phyloP scores from a whole-genome alignment of 192 early-diverging fungal species.

The Rhizophagus prolifer region DNA sequence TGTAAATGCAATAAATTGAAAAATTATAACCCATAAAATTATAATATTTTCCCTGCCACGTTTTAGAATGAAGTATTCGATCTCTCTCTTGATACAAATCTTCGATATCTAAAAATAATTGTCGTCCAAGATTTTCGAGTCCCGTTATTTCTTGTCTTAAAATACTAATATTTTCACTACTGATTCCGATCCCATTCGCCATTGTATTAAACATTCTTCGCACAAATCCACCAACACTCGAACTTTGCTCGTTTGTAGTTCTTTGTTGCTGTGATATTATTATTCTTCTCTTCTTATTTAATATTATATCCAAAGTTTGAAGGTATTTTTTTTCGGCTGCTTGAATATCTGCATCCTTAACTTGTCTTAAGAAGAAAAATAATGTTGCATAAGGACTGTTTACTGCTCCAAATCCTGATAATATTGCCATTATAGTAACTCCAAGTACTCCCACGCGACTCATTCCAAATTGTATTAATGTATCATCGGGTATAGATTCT shows the following conservation, averaged over 20 bases:
- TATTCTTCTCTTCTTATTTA: conserved; percentile 66
- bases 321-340: conserved; percentile 68
- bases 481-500: conserved; percentile 26
- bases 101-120: conserved; percentile 79
- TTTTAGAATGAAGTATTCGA: conserved; percentile 58
- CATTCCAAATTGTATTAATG: conserved; percentile 68
- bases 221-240: conserved; percentile 57
- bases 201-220: conserved; percentile 52
- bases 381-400: conserved; percentile 87
- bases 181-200: conserved; percentile 23
- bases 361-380: conserved; percentile 72
- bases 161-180: conserved; percentile 34
- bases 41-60: conserved; percentile 74
- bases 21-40: conserved; percentile 86
- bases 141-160: conserved; percentile 54
- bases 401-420: conserved; percentile 94
- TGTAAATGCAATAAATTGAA: conserved; percentile 88
- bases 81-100: conserved; percentile 73
- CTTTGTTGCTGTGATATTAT: conserved; percentile 35
- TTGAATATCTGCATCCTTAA: conserved; percentile 49
- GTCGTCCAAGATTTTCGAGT: conserved; percentile 65
- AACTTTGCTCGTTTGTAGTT: conserved; percentile 28
- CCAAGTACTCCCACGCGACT: conserved; percentile 86
- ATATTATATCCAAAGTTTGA: conserved; percentile 63
- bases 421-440: conserved; percentile 87